Percentiles rank a stretch among this genome's conserved stretches.
Conservation (phyloP, 2,329 filamentous ascomycete genomes). For the Alternaria longipes region DNA sequence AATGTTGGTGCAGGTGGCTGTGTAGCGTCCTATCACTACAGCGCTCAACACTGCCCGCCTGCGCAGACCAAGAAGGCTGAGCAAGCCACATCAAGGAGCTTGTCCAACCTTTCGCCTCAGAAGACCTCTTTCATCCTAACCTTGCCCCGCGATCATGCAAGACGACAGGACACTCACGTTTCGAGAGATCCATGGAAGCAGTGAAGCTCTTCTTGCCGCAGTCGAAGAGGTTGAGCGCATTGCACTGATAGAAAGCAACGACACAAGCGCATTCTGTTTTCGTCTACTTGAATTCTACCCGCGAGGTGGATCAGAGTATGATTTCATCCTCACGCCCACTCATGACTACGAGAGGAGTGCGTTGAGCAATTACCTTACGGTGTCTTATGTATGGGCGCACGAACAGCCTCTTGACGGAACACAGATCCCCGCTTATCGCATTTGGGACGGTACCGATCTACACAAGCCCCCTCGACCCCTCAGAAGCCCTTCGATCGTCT, state of each 20-base stretch:
- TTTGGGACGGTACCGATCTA: neutral
- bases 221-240: neutral
- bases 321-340: neutral
- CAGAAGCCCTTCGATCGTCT: neutral
- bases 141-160: neutral
- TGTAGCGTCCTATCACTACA: neutral
- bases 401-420: neutral
- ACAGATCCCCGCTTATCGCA: neutral
- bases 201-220: neutral
- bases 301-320: accelerated
- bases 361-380: neutral
- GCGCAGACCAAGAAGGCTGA: neutral
- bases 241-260: neutral
- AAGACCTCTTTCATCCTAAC: accelerated
- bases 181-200: neutral
- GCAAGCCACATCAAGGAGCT: neutral
- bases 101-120: neutral
- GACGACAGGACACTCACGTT: neutral
- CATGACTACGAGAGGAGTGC: neutral
- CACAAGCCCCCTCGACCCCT: accelerated
- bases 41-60: neutral
- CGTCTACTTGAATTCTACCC: neutral
- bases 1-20: neutral
- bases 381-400: neutral
- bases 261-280: neutral